phyloP scores from a whole-genome alignment of 805 yeast genomes.

The Zygosaccharomyces rouxii region DNA sequence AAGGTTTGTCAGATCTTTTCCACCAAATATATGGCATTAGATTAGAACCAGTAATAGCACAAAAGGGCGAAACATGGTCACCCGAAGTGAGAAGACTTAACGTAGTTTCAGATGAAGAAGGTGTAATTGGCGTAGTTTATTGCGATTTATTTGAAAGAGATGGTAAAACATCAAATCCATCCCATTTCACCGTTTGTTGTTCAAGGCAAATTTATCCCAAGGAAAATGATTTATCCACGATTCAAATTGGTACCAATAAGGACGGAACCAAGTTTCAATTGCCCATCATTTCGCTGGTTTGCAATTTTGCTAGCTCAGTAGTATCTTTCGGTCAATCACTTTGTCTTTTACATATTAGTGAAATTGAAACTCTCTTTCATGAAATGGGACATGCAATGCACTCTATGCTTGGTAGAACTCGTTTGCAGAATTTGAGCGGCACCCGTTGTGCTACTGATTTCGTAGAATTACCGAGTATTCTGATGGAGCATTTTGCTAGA shows the following conservation, averaged over 20 bases:
- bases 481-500: slow-evolving; percentile 90
- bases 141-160: slow-evolving; percentile 79
- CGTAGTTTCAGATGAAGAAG: slow-evolving; percentile 61
- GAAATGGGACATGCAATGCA: slow-evolving; percentile 99
- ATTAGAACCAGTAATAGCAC: slow-evolving; percentile 59
- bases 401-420: slow-evolving; percentile 90
- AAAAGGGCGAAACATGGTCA: slow-evolving; percentile 82
- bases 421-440: slow-evolving; percentile 87
- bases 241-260: slow-evolving; percentile 33
- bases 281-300: slow-evolving; percentile 85
- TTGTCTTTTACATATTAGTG: slow-evolving; percentile 63
- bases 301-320: slow-evolving; percentile 59
- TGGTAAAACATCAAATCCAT: slow-evolving; percentile 78
- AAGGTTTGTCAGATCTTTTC: slow-evolving; percentile 74
- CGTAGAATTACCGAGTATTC: slow-evolving; percentile 93
- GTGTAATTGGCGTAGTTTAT: slow-evolving; percentile 74
- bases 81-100: slow-evolving; percentile 76
- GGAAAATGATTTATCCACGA: slow-evolving; percentile 40
- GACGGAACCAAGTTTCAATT: slow-evolving; percentile 60
- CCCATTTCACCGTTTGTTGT: slow-evolving; percentile 94
- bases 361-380: slow-evolving; percentile 91
- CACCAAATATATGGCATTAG: slow-evolving; percentile 69
- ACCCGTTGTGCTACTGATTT: slow-evolving; percentile 95
- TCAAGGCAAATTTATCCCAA: slow-evolving; percentile 70
- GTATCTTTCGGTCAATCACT: slow-evolving; percentile 38